Conservation (phyloP, 768 basidiomycete species). For the Lactarius sp. region DNA sequence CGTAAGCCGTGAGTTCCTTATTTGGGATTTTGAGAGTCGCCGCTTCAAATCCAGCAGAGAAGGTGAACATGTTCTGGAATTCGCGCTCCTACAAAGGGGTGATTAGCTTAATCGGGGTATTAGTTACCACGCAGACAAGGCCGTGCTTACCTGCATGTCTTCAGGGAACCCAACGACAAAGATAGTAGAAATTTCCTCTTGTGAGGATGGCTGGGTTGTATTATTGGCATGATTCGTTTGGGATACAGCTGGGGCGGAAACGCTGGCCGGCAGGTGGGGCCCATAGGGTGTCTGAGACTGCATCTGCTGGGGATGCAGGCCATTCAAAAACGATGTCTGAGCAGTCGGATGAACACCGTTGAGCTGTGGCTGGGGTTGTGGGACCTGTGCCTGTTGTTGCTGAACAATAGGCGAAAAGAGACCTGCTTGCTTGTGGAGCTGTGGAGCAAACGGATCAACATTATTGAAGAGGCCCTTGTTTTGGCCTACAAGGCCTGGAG, state of each 20-base stretch:
- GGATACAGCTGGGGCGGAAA: conserved; percentile 29
- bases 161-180: conserved; percentile 99
- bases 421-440: conserved; percentile 19
- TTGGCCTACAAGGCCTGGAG: conserved; percentile 17
- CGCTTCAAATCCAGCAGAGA: conserved; percentile 92
- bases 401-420: conserved; percentile 35
- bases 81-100: conserved; percentile 75
- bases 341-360: conserved; percentile 30
- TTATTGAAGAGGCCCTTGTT: conserved; percentile 22
- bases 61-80: conserved; percentile 99
- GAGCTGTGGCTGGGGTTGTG: conserved; percentile 33
- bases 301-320: conserved; percentile 37
- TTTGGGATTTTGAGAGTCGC: conserved; percentile 97
- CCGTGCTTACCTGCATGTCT: conserved; percentile 81
- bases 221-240: conserved; percentile 30
- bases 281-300: conserved; percentile 76
- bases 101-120: conserved; percentile 16
- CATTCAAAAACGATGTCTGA: conserved; percentile 37
- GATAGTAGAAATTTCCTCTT: conserved; percentile 93
- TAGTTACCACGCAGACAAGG: conserved; percentile 12
- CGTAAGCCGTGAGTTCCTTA: conserved; percentile 79
- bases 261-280: conserved; percentile 52
- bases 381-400: conserved; percentile 34
- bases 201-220: conserved; percentile 32
- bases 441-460: conserved; percentile 26